Evolutionary conservation across 176 grass and related monocot species (phyloP).

Genomic region (Musa acuminata): DNA sequence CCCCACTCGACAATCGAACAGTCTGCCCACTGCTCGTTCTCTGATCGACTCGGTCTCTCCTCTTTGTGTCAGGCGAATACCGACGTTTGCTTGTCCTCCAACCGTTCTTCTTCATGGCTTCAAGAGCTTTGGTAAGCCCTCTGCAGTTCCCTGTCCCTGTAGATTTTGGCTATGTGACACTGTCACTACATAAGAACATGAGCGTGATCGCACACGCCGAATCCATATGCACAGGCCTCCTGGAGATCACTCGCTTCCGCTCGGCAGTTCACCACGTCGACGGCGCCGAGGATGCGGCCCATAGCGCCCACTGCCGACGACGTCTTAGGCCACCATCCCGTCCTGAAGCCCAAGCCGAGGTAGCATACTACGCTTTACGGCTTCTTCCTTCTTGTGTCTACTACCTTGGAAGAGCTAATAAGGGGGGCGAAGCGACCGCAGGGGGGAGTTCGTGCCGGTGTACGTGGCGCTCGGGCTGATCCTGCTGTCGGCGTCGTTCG

Average conservation of each 20-base stretch:
- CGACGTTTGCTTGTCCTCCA: not conserved
- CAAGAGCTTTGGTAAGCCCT: not conserved
- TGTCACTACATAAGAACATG: too few species aligned
- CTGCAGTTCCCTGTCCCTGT: not conserved
- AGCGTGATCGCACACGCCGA: not conserved
- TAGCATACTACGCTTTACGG: not conserved
- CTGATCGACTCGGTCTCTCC: too few species aligned
- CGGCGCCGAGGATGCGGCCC: conserved; percentile 7
- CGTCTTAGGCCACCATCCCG: not conserved
- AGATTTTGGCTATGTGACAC: too few species aligned
- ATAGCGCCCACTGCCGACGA: not conserved
- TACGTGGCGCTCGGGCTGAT: conserved; percentile 58
- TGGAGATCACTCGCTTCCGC: conserved; percentile 3
- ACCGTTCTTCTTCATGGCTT: not conserved
- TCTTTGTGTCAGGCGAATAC: not conserved
- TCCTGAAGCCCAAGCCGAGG: conserved; percentile 18
- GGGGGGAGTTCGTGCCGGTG: conserved; percentile 55
- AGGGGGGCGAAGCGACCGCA: not conserved
- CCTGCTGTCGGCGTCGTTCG: conserved; percentile 33
- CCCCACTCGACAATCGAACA: not conserved
- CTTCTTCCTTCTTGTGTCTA: too few species aligned
- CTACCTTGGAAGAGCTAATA: too few species aligned
- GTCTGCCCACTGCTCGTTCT: too few species aligned
- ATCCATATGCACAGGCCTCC: not conserved
- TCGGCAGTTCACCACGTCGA: conserved; percentile 1